phyloP scores from a whole-genome alignment of 2,329 filamentous ascomycete genomes.

The Sodiomyces alkalinus region DNA sequence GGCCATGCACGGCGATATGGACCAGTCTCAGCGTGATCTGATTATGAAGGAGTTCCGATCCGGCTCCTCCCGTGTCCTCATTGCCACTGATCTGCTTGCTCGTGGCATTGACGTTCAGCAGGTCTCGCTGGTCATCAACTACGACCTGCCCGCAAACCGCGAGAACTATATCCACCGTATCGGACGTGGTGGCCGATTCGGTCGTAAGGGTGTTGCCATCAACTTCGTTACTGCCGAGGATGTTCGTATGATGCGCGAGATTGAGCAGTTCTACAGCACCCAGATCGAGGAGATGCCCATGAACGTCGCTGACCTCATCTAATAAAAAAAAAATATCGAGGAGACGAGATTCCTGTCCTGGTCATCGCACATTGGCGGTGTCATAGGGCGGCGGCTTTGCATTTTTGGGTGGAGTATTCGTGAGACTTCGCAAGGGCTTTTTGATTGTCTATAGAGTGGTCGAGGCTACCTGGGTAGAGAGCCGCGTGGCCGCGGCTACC shows the following conservation, averaged over 20 bases:
- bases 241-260: conserved; percentile 99
- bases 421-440: conserved; percentile 8
- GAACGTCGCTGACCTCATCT: conserved; percentile 68
- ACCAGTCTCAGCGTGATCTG: conserved; percentile 90
- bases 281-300: conserved; percentile 99
- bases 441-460: conserved; percentile 9
- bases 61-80: conserved; percentile 94
- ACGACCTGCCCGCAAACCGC: conserved; percentile 95
- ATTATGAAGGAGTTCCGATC: conserved; percentile 99
- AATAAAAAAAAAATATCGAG: conserved; percentile 27
- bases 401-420: conserved; percentile 5
- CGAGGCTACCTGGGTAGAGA: conserved; percentile 9
- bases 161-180: conserved; percentile 99
- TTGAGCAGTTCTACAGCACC: conserved; percentile 99
- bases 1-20: conserved; percentile 99
- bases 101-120: conserved; percentile 99
- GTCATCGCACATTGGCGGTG: no score
- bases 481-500: conserved; percentile 6
- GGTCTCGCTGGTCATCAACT: conserved; percentile 99
- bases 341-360: no score
- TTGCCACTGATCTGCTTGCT: conserved; percentile 92
- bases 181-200: conserved; percentile 98
- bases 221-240: conserved; percentile 99
- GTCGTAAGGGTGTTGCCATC: conserved; percentile 99
- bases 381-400: no score